Percentiles rank a stretch among this genome's conserved stretches.
Evolutionary conservation across 2,329 filamentous ascomycete genomes (phyloP).

Genomic region (Alternaria novae-zelandiae): DNA sequence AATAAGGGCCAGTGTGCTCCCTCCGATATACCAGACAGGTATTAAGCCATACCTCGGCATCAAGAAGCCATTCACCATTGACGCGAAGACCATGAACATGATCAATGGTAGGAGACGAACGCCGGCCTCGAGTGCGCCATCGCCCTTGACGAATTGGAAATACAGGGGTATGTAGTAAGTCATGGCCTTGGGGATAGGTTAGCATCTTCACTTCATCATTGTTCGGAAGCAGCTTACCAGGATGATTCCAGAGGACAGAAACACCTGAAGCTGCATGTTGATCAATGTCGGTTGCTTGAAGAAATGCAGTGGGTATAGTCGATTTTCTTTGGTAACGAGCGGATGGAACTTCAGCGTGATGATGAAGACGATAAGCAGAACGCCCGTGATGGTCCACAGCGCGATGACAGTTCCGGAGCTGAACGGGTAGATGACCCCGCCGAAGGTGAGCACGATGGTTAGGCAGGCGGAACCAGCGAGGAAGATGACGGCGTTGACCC

Average conservation of each 20-base stretch:
- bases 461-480: slow-evolving; percentile 31
- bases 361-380: slow-evolving; percentile 52
- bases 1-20: slow-evolving; percentile 38
- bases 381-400: slow-evolving; percentile 56
- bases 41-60: slow-evolving; percentile 23
- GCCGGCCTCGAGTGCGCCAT: slow-evolving; percentile 24
- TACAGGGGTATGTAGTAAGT: slow-evolving; percentile 37
- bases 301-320: slow-evolving; percentile 60
- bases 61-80: slow-evolving; percentile 26
- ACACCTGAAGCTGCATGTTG: slow-evolving; percentile 14
- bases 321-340: slow-evolving; percentile 51
- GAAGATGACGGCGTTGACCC: slow-evolving; percentile 34
- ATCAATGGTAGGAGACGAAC: slow-evolving; percentile 38
- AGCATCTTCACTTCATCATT: not conserved
- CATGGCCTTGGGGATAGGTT: not conserved
- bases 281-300: slow-evolving; percentile 28
- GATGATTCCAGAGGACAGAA: slow-evolving; percentile 21
- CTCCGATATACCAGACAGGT: slow-evolving; percentile 29
- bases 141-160: slow-evolving; percentile 32
- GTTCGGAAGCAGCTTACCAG: not conserved
- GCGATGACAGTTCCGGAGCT: slow-evolving; percentile 13
- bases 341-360: slow-evolving; percentile 55
- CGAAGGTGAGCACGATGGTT: not conserved
- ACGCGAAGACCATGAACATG: slow-evolving; percentile 18
- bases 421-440: not conserved